These are phyloP conservation scores for Candida incommunis DNA, from an alignment of 805 yeast species.

Conservation along the genomic window DNA sequence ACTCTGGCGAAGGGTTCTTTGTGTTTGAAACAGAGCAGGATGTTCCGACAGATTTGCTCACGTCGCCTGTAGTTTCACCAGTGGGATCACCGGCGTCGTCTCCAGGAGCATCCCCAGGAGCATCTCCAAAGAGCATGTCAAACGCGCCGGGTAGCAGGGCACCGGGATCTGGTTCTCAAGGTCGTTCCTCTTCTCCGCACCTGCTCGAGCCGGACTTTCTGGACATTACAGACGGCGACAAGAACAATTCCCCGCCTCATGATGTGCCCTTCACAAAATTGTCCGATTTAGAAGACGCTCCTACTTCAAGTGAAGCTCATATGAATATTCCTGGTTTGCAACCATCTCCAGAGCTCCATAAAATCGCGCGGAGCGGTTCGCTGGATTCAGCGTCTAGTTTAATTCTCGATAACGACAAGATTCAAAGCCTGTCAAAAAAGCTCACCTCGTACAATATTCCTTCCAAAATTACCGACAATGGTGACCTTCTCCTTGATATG, in stretches of 20 bases:
- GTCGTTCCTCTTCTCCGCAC: conserved; percentile 3
- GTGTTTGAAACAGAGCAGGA: conserved; percentile 72
- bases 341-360: conserved; percentile 10
- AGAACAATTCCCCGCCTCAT: not conserved
- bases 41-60: conserved; percentile 64
- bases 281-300: not conserved
- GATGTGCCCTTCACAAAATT: not conserved
- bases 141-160: too few species aligned
- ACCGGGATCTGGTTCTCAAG: conserved; percentile 10
- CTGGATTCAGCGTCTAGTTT: not conserved
- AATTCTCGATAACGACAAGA: conserved; percentile 17
- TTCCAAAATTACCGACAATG: conserved; percentile 73
- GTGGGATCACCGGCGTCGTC: conserved; percentile 25
- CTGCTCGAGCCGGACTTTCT: conserved; percentile 36
- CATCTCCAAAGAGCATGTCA: conserved; percentile 2
- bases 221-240: conserved; percentile 25
- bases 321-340: not conserved
- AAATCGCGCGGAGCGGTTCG: not conserved
- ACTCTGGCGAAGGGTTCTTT: conserved; percentile 95
- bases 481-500: conserved; percentile 83
- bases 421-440: conserved; percentile 48
- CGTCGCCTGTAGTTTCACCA: conserved; percentile 81
- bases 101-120: conserved; percentile 7
- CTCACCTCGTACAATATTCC: conserved; percentile 61
- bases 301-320: not conserved